Percentiles rank a stretch among this genome's conserved stretches.
These are phyloP conservation scores for Mikania micrantha DNA, from an alignment of 129 eudicot genomes.

Conservation along the genomic window DNA sequence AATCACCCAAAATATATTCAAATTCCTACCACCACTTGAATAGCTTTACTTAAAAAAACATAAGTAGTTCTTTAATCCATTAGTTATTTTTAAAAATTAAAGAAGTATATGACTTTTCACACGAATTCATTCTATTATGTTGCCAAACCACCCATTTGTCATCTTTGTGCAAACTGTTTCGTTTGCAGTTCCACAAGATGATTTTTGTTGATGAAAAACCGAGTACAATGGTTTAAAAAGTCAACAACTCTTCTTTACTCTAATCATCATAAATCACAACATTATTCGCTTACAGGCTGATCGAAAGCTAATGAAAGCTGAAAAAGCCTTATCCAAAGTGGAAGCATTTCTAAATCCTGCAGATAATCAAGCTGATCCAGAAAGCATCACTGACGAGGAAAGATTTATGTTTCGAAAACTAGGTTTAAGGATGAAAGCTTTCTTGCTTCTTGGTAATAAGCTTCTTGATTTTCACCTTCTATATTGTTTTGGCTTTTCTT, in stretches of 20 bases:
- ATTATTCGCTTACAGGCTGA: conserved; percentile 46
- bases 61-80: not conserved
- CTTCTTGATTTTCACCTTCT: not conserved
- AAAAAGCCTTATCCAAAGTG: conserved; percentile 64
- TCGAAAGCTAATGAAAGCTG: conserved; percentile 64
- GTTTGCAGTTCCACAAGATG: conserved; percentile 8
- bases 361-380: conserved; percentile 56
- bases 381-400: conserved; percentile 83
- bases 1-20: not conserved
- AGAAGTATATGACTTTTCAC: not conserved
- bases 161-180: not conserved
- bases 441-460: conserved; percentile 77
- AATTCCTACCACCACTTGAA: not conserved
- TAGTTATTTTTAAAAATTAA: not conserved
- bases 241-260: not conserved
- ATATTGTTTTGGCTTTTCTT: not conserved
- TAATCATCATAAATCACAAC: not conserved
- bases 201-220: not conserved
- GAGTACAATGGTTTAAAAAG: conserved; percentile 5
- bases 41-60: not conserved
- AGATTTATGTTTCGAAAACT: conserved; percentile 91
- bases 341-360: conserved; percentile 73
- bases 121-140: not conserved
- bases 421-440: conserved; percentile 94
- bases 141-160: not conserved